Percentiles rank a stretch among this genome's conserved stretches.
Conservation (phyloP, 2,329 filamentous ascomycete species). For the Tolypocladium amazonense region DNA sequence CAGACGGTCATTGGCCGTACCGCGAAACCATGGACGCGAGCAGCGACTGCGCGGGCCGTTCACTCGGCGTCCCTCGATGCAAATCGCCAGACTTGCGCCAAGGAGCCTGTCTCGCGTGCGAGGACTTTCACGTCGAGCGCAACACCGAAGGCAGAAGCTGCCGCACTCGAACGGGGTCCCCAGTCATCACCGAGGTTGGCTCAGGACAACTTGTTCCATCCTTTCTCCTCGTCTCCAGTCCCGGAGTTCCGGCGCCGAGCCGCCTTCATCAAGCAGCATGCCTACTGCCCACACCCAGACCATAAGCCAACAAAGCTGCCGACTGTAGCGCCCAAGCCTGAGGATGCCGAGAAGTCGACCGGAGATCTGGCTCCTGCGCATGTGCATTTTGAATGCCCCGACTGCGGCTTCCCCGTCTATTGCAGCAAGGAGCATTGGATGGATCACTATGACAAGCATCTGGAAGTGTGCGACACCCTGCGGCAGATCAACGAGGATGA, state of each 20-base stretch:
- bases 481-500: conserved; percentile 96
- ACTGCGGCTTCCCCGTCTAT: conserved; percentile 89
- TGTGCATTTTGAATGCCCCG: conserved; percentile 88
- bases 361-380: conserved; percentile 60
- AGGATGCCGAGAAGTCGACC: conserved; percentile 44
- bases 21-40: conserved; percentile 14
- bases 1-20: conserved; percentile 14
- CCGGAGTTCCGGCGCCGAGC: conserved; percentile 80
- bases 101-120: conserved; percentile 6
- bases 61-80: conserved; percentile 13
- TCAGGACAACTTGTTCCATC: conserved; percentile 83
- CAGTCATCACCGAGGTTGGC: conserved; percentile 32
- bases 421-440: conserved; percentile 94
- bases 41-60: conserved; percentile 15
- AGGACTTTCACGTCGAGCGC: conserved; percentile 21
- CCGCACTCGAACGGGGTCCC: conserved; percentile 10
- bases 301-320: conserved; percentile 68
- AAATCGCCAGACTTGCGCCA: conserved; percentile 7
- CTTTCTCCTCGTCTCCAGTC: conserved; percentile 80
- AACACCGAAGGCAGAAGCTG: conserved; percentile 14
- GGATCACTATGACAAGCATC: conserved; percentile 85
- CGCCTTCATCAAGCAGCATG: conserved; percentile 85
- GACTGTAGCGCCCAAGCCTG: conserved; percentile 51
- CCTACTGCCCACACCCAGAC: conserved; percentile 82
- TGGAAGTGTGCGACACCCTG: conserved; percentile 86